phyloP scores from a whole-genome alignment of 2,329 filamentous ascomycete genomes.

The Byssoonygena ceratinophila region DNA sequence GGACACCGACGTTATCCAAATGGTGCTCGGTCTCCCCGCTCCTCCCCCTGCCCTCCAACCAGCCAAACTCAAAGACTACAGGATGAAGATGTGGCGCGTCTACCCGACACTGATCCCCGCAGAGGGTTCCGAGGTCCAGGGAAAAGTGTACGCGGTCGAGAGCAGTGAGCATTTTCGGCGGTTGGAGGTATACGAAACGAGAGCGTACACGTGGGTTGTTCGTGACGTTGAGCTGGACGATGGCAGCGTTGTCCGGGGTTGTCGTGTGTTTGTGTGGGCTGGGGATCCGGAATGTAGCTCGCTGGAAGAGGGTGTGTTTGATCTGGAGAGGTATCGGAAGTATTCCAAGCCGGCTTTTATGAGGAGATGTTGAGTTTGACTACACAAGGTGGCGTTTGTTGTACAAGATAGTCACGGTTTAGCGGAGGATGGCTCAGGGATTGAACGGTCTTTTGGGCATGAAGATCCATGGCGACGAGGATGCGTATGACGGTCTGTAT shows the following conservation, averaged over 20 bases:
- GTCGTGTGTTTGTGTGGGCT: conserved; percentile 14
- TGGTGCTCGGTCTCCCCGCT: conserved; percentile 5
- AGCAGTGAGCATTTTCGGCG: conserved; percentile 7
- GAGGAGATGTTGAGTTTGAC: not conserved
- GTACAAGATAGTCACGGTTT: no score
- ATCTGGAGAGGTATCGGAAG: conserved; percentile 11
- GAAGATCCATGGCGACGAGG: no score
- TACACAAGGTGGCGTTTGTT: no score
- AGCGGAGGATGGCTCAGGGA: no score
- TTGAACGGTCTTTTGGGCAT: no score
- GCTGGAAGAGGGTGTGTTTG: conserved; percentile 10
- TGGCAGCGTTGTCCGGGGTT: not conserved
- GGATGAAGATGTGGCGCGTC: conserved; percentile 15
- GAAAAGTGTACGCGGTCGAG: conserved; percentile 11
- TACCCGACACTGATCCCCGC: conserved; percentile 14
- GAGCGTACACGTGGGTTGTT: conserved; percentile 10
- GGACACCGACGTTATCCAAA: conserved; percentile 14
- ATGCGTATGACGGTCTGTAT: no score
- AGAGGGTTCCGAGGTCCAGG: conserved; percentile 3
- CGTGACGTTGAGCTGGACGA: conserved; percentile 9
- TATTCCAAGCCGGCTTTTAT: conserved; percentile 9
- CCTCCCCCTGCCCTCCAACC: conserved; percentile 6
- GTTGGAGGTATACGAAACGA: conserved; percentile 14
- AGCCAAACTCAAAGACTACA: conserved; percentile 12
- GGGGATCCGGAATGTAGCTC: conserved; percentile 8